These are phyloP conservation scores for Adenanthera pavonina DNA, from an alignment of 306 rosid species.

Conservation along the genomic window DNA sequence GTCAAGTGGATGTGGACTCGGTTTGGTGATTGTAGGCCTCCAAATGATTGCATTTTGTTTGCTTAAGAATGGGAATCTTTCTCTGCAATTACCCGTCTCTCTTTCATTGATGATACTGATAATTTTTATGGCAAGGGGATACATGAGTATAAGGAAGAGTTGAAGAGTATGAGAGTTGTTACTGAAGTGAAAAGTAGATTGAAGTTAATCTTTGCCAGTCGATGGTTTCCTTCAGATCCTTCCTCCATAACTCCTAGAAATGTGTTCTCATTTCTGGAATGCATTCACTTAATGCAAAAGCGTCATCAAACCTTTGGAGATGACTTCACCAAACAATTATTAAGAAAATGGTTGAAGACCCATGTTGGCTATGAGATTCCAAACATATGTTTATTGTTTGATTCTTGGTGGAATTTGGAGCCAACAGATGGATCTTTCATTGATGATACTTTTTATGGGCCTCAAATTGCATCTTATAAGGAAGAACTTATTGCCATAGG, in stretches of 20 bases:
- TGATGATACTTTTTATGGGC: slow-evolving; percentile 59
- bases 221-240: slow-evolving; percentile 52
- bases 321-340: slow-evolving; percentile 45
- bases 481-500: slow-evolving; percentile 65
- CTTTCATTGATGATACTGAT: slow-evolving; percentile 67
- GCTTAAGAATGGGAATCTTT: slow-evolving; percentile 68
- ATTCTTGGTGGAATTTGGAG: slow-evolving; percentile 49
- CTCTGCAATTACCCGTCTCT: slow-evolving; percentile 62
- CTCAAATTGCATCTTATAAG: slow-evolving; percentile 47
- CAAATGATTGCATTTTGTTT: slow-evolving; percentile 64
- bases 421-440: slow-evolving; percentile 72
- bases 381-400: slow-evolving; percentile 54
- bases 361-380: slow-evolving; percentile 62
- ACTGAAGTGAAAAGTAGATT: slow-evolving; percentile 54
- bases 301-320: slow-evolving; percentile 31
- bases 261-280: slow-evolving; percentile 61
- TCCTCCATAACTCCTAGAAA: slow-evolving; percentile 42
- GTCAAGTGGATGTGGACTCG: slow-evolving; percentile 66
- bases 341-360: slow-evolving; percentile 70
- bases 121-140: slow-evolving; percentile 52
- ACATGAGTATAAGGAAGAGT: slow-evolving; percentile 56
- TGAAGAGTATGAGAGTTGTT: slow-evolving; percentile 63
- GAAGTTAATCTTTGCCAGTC: slow-evolving; percentile 47
- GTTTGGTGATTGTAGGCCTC: slow-evolving; percentile 50
- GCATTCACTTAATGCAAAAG: slow-evolving; percentile 44